These are phyloP conservation scores for Cytospora leucostoma DNA, from an alignment of 2,329 filamentous ascomycete species.

Conservation along the genomic window DNA sequence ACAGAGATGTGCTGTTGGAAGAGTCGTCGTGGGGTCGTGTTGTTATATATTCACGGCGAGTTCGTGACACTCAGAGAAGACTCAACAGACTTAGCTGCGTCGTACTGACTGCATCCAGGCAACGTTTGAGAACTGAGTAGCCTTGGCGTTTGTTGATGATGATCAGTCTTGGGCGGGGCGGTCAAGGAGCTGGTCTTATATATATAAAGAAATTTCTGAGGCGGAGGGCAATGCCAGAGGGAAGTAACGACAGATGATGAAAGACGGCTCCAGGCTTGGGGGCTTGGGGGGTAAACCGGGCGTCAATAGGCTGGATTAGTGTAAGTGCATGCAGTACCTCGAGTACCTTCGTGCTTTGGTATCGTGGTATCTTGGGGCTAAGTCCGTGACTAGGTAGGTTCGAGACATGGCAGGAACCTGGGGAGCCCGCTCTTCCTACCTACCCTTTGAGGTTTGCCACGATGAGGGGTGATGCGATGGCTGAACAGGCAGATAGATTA, in stretches of 20 bases:
- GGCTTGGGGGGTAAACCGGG: not conserved
- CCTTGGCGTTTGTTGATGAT: not conserved
- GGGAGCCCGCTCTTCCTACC: not conserved
- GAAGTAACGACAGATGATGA: slow-evolving; percentile 13
- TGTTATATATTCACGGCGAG: not conserved
- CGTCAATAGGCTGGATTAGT: slow-evolving; percentile 21
- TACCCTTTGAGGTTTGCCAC: no score
- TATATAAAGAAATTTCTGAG: slow-evolving; percentile 12
- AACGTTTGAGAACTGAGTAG: not conserved
- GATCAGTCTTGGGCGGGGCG: slow-evolving; percentile 14
- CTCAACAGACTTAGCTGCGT: not conserved
- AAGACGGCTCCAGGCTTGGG: slow-evolving; percentile 8
- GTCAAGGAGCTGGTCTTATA: slow-evolving; percentile 18
- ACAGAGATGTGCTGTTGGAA: not conserved
- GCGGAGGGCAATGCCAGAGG: slow-evolving; percentile 10
- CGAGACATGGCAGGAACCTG: slow-evolving; percentile 8
- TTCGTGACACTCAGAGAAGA: slow-evolving; percentile 7
- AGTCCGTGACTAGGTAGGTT: not conserved
- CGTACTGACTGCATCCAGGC: slow-evolving; percentile 2
- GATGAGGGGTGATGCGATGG: no score
- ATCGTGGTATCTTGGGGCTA: no score
- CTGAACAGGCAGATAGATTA: no score
- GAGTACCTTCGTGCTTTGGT: no score
- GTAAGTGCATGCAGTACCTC: slow-evolving; percentile 15
- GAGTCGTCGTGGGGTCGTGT: slow-evolving; percentile 1